Evolutionary conservation across 192 early-diverging fungal species (phyloP).

Genomic region (Backusella psychrophila): DNA sequence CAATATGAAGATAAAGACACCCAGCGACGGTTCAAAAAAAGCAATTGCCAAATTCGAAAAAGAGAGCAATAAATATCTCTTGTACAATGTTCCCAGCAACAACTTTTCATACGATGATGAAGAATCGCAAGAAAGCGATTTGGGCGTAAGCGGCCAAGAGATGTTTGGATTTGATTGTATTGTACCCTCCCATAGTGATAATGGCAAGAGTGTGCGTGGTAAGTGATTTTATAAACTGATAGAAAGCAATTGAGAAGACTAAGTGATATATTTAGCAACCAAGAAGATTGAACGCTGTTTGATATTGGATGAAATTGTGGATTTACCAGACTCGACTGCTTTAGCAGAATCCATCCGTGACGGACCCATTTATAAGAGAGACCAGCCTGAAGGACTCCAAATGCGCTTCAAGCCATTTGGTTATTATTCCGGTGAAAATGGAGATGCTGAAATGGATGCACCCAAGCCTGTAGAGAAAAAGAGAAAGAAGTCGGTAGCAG

Average conservation of each 20-base stretch:
- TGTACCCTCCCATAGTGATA: slow-evolving; percentile 19
- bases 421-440: slow-evolving; percentile 32
- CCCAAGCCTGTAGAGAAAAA: slow-evolving; percentile 18
- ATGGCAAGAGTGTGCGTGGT: slow-evolving; percentile 34
- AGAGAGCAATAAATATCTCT: slow-evolving; percentile 14
- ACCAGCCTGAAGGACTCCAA: slow-evolving; percentile 48
- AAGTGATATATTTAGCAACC: slow-evolving; percentile 7
- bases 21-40: neutral
- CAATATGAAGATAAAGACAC: neutral
- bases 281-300: slow-evolving; percentile 27
- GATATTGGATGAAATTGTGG: slow-evolving; percentile 33
- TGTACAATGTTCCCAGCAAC: slow-evolving; percentile 31
- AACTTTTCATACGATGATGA: slow-evolving; percentile 3
- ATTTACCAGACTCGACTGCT: slow-evolving; percentile 28
- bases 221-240: neutral
- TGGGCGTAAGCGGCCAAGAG: slow-evolving; percentile 36
- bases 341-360: slow-evolving; percentile 42
- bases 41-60: slow-evolving; percentile 2
- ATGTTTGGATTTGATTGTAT: slow-evolving; percentile 34
- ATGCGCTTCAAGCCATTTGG: slow-evolving; percentile 49
- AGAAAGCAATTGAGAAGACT: no score
- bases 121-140: slow-evolving; percentile 4
- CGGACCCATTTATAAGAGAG: slow-evolving; percentile 38
- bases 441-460: neutral
- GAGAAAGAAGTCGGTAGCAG: slow-evolving; percentile 34